A percentile compares a stretch with the other conserved stretches of the same genome.
phyloP scores from a whole-genome alignment of 495 filamentous ascomycete species.

The Aspergillus nidulans region DNA sequence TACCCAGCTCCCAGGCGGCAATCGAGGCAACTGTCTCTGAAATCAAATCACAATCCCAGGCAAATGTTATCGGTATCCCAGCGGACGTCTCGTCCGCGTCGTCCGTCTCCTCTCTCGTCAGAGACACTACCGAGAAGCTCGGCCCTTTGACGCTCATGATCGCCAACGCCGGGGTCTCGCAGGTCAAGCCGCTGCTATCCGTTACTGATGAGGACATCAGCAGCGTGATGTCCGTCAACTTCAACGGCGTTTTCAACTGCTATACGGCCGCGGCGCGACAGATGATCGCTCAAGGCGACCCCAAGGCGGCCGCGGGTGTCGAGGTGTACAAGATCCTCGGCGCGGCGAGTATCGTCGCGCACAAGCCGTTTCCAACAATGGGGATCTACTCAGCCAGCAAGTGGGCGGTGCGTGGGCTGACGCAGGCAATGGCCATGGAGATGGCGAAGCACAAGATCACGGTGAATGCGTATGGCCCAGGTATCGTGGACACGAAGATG shows the following conservation, averaged over 20 bases:
- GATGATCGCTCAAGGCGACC: conserved; percentile 46
- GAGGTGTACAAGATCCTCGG: conserved; percentile 50
- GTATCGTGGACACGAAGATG: conserved; percentile 58
- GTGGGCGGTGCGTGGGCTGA: conserved; percentile 57
- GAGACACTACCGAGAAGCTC: conserved; percentile 38
- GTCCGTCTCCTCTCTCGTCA: conserved; percentile 47
- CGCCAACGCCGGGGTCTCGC: conserved; percentile 56
- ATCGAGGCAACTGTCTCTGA: conserved; percentile 48
- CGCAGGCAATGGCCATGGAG: conserved; percentile 55
- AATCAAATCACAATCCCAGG: conserved; percentile 30
- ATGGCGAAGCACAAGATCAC: conserved; percentile 55
- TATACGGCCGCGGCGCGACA: conserved; percentile 61
- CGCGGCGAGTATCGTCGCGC: conserved; percentile 51
- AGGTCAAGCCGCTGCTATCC: conserved; percentile 57
- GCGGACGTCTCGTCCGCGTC: conserved; percentile 52
- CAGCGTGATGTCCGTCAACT: conserved; percentile 52
- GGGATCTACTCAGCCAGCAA: conserved; percentile 56
- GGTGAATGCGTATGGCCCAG: conserved; percentile 59
- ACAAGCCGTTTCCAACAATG: conserved; percentile 48
- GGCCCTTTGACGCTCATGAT: conserved; percentile 44
- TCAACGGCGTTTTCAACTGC: conserved; percentile 64
- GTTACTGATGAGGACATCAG: conserved; percentile 55
- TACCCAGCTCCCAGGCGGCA: conserved; percentile 38
- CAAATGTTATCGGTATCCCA: conserved; percentile 30
- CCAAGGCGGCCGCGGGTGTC: conserved; percentile 27